Conservation (phyloP, 2,329 filamentous ascomycete species). For the Ustulina deusta region DNA sequence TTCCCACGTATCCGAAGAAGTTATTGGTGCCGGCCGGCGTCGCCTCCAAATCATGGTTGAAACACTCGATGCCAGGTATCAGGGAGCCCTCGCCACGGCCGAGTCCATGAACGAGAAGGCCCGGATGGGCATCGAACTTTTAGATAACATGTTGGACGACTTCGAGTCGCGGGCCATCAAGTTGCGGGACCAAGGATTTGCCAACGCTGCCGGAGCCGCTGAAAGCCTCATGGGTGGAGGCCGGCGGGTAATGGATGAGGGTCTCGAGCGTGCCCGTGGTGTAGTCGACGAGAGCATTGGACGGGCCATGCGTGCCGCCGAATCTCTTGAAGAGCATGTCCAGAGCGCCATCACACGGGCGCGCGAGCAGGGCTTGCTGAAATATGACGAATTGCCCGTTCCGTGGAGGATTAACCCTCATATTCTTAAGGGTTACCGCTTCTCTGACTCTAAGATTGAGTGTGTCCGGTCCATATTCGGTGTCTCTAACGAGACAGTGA, state of each 20-base stretch:
- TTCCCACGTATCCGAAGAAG: slow-evolving; percentile 88
- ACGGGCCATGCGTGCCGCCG: slow-evolving; percentile 83
- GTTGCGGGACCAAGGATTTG: slow-evolving; percentile 80
- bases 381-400: slow-evolving; percentile 88
- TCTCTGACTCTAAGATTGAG: slow-evolving; percentile 89
- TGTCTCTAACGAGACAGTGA: slow-evolving; percentile 92
- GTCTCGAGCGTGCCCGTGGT: slow-evolving; percentile 78
- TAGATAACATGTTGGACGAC: slow-evolving; percentile 86
- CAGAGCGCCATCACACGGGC: slow-evolving; percentile 81
- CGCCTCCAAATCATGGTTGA: slow-evolving; percentile 91
- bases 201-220: slow-evolving; percentile 73
- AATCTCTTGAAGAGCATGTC: slow-evolving; percentile 85
- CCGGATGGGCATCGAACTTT: slow-evolving; percentile 83
- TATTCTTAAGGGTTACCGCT: slow-evolving; percentile 91
- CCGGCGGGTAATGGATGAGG: slow-evolving; percentile 82
- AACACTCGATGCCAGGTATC: slow-evolving; percentile 87
- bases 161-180: slow-evolving; percentile 86
- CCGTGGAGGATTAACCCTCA: slow-evolving; percentile 97
- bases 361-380: slow-evolving; percentile 83
- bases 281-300: slow-evolving; percentile 86
- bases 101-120: slow-evolving; percentile 94
- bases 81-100: slow-evolving; percentile 84
- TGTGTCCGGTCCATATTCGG: slow-evolving; percentile 87
- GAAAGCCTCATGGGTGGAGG: slow-evolving; percentile 81
- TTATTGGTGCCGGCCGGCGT: slow-evolving; percentile 86